These are phyloP conservation scores for Batrachochytrium dendrobatidis DNA, from an alignment of 371 early-diverging fungal genomes.

Conservation along the genomic window DNA sequence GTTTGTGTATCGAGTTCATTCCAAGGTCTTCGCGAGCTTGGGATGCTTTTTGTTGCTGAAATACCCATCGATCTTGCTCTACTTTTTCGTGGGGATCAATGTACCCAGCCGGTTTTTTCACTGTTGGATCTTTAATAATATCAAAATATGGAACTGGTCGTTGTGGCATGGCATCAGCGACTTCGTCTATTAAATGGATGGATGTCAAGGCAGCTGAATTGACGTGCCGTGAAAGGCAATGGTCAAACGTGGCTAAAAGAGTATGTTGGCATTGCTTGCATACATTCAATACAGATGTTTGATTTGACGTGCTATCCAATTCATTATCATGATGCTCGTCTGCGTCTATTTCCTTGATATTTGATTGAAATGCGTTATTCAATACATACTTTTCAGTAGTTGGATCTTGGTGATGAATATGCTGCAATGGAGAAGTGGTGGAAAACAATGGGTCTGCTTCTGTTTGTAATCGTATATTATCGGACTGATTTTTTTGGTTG, in stretches of 20 bases:
- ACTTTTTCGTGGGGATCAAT: conserved; percentile 21
- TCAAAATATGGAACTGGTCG: conserved; percentile 33
- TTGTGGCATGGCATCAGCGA: conserved; percentile 23
- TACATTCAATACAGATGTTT: too few species aligned
- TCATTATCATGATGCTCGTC: too few species aligned
- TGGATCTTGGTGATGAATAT: too few species aligned
- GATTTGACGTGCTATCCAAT: too few species aligned
- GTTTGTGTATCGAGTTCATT: conserved; percentile 1
- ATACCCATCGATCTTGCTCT: conserved; percentile 31
- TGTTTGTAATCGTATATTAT: too few species aligned
- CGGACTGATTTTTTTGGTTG: too few species aligned
- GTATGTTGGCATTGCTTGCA: conserved; percentile 32
- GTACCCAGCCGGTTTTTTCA: conserved; percentile 20
- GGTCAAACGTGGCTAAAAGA: conserved; percentile 37
- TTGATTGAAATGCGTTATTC: too few species aligned
- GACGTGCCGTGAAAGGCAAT: conserved; percentile 36
- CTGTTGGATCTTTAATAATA: conserved; percentile 35
- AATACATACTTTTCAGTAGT: too few species aligned
- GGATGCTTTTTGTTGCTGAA: conserved; percentile 12
- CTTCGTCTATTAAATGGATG: conserved; percentile 37
- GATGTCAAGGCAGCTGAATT: conserved; percentile 21
- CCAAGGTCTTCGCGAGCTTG: conserved; percentile 9
- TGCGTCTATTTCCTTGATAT: too few species aligned
- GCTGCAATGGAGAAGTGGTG: too few species aligned
- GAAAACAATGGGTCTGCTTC: too few species aligned